Evolutionary conservation across 192 early-diverging fungal species (phyloP).

Genomic region (Coemansia sp.): DNA sequence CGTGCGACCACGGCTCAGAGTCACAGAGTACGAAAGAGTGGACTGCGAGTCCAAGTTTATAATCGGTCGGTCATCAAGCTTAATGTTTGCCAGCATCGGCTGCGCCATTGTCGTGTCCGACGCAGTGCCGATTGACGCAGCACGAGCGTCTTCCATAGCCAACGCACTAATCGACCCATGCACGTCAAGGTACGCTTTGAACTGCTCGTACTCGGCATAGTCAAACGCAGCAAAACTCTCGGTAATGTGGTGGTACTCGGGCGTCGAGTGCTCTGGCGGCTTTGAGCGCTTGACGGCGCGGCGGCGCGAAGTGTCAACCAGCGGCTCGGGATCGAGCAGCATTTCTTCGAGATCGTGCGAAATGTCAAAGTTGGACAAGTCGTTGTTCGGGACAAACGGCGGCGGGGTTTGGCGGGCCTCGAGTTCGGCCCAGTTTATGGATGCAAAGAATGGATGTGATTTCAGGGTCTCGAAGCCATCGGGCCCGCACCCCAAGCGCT

Average conservation of each 20-base stretch:
- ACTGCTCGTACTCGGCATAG: conserved; percentile 75
- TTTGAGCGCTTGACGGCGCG: conserved; percentile 54
- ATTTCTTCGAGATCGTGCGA: conserved; percentile 95
- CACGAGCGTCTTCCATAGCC: conserved; percentile 30
- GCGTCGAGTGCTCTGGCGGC: conserved; percentile 31
- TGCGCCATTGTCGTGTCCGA: neutral
- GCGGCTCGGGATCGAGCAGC: conserved; percentile 92
- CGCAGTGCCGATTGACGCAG: conserved; percentile 1
- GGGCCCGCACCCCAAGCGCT: conserved; percentile 75
- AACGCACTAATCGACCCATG: conserved; percentile 45
- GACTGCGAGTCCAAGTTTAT: conserved; percentile 24
- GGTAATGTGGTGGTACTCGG: conserved; percentile 68
- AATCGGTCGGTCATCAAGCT: conserved; percentile 38
- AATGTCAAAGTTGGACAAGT: conserved; percentile 92
- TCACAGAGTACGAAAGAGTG: conserved; percentile 19
- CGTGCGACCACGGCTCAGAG: conserved; percentile 18
- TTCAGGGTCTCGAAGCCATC: conserved; percentile 69
- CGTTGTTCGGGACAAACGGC: conserved; percentile 82
- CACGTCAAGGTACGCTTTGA: conserved; percentile 60
- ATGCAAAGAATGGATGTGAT: conserved; percentile 75
- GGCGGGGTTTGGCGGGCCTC: conserved; percentile 69
- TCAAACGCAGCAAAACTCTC: conserved; percentile 76
- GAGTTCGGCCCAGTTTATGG: conserved; percentile 73
- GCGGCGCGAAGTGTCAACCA: conserved; percentile 65
- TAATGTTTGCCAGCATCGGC: conserved; percentile 16